phyloP scores from a whole-genome alignment of 1,284 basidiomycete genomes.

The Mycosarcoma mackinlayi region DNA sequence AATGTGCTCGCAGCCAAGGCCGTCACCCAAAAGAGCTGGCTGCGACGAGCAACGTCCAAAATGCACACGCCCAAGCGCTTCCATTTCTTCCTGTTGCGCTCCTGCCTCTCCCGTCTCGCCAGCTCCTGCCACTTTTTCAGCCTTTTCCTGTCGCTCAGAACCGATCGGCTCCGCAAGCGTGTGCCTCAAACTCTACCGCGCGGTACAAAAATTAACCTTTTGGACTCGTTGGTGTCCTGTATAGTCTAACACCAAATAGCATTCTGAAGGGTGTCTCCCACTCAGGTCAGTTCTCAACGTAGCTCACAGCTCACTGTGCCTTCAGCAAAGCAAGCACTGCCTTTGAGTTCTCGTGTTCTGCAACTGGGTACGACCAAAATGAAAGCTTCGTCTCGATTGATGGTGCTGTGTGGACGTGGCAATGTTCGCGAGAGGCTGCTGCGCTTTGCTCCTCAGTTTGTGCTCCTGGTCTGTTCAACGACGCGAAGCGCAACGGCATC shows the following conservation, averaged over 20 bases:
- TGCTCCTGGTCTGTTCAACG: too few relatives aligned
- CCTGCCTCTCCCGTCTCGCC: conserved; percentile 10
- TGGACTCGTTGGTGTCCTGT: neutral
- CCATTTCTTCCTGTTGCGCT: conserved; percentile 23
- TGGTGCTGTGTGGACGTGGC: too few relatives aligned
- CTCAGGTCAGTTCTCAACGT: too few relatives aligned
- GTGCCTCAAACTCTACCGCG: conserved; percentile 2
- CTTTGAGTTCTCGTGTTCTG: too few relatives aligned
- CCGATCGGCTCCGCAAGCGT: conserved; percentile 44
- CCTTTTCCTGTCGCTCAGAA: neutral
- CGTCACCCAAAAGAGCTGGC: neutral
- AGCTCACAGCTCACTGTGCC: too few relatives aligned
- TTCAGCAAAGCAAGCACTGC: too few relatives aligned
- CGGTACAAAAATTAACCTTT: conserved; percentile 4
- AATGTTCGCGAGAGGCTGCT: too few relatives aligned
- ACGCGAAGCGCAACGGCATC: conserved; percentile 8
- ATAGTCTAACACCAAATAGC: conserved; percentile 2
- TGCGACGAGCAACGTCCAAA: conserved; percentile 14
- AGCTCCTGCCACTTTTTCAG: conserved; percentile 2
- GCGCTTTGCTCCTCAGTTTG: too few relatives aligned
- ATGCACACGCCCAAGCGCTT: neutral
- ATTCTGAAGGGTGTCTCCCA: too few relatives aligned
- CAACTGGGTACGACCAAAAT: too few relatives aligned
- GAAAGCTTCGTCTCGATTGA: too few relatives aligned
- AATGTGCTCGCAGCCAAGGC: conserved; percentile 20